These are phyloP conservation scores for Trametes pubescens DNA, from an alignment of 1,284 basidiomycete species.

Conservation along the genomic window DNA sequence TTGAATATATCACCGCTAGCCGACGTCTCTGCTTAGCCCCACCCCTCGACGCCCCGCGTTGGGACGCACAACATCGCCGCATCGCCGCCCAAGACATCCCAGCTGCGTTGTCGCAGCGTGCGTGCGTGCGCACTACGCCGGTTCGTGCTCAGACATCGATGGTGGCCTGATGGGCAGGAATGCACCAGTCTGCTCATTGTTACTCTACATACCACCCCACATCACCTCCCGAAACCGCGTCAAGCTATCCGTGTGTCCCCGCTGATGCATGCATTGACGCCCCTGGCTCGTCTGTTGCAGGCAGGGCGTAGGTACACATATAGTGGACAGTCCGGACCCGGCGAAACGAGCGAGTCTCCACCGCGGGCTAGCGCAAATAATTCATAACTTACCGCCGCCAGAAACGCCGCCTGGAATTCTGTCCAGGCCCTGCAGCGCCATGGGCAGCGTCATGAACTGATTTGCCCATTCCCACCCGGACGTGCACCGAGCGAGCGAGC, in stretches of 20 bases:
- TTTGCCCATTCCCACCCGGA: not conserved
- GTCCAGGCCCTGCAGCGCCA: not conserved
- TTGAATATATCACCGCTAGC: constrained; percentile 1
- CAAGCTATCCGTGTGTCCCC: constrained; percentile 1
- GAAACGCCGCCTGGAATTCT: constrained; percentile 7
- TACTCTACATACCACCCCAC: not conserved
- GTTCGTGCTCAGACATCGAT: not conserved
- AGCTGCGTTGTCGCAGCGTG: not conserved
- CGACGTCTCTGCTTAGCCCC: not conserved
- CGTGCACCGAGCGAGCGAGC: not conserved
- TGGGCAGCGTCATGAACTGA: not conserved
- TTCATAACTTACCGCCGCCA: constrained; percentile 2
- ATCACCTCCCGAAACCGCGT: not conserved
- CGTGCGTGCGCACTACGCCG: not conserved
- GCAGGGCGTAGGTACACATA: not conserved
- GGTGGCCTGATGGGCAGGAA: constrained; percentile 3
- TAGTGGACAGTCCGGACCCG: too few species aligned
- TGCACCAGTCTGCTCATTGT: too few species aligned
- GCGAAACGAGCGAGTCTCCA: too few species aligned
- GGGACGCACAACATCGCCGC: not conserved
- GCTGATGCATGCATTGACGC: not conserved
- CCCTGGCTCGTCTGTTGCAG: not conserved
- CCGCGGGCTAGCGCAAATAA: not conserved
- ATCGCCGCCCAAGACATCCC: not conserved
- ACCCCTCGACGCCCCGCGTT: not conserved